Evolutionary conservation across 495 filamentous ascomycete species (phyloP).

Genomic region (Penicillium verhagenii): DNA sequence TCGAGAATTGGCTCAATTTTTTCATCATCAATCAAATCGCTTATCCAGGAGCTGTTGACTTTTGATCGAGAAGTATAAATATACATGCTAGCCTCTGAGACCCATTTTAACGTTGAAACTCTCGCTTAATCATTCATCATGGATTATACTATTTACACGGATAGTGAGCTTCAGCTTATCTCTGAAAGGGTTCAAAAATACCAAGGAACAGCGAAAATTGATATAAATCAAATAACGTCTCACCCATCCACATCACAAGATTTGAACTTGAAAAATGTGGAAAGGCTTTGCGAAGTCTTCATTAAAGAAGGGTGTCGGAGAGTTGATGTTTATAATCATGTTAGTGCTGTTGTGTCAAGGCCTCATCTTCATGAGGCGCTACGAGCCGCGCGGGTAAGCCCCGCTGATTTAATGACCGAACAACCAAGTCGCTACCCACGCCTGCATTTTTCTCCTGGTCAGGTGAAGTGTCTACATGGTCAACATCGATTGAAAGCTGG

Average conservation of each 20-base stretch:
- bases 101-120: too few species aligned
- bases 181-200: too few species aligned
- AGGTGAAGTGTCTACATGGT: constrained; percentile 34
- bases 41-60: too few species aligned
- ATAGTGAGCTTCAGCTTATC: too few species aligned
- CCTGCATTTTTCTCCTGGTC: constrained; percentile 7
- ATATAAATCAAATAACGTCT: too few species aligned
- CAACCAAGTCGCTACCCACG: constrained; percentile 4
- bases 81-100: too few species aligned
- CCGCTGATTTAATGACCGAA: constrained; percentile 8
- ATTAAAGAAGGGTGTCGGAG: constrained; percentile 20
- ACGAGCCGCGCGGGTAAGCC: constrained; percentile 2
- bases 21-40: too few species aligned
- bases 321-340: constrained; percentile 24
- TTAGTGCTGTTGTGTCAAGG: constrained; percentile 23
- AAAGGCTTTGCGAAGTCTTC: constrained; percentile 26
- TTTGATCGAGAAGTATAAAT: too few species aligned
- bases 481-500: constrained; percentile 33
- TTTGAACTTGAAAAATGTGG: constrained; percentile 19
- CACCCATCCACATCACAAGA: constrained; percentile 9
- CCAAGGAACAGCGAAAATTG: too few species aligned
- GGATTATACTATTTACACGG: too few species aligned
- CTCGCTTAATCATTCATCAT: too few species aligned
- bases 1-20: too few species aligned
- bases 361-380: constrained; percentile 15